Evolutionary conservation across 192 early-diverging fungal genomes (phyloP), one percentile per base, ranked within the genome.

Genomic region (Umbelopsis sp.): DNA sequence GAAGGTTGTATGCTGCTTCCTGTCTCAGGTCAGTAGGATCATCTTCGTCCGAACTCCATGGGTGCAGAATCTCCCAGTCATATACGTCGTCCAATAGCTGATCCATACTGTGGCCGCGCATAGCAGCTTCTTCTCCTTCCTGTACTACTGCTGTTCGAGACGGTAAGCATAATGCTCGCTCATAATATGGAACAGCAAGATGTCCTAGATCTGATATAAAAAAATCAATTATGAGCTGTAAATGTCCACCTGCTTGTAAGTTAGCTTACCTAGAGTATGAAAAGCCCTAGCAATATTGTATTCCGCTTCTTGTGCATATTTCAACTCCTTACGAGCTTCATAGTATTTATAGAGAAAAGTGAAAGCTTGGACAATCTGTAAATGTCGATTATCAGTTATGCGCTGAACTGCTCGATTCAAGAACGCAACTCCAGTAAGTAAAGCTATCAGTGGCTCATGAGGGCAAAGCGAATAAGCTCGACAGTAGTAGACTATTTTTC

Each of bases 1-100:
- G 85, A 66, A 98, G 77, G 69, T 99, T 99, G 77, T 96, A 98
- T 23, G 96, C 97, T 0, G 93, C 92, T 73, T 98, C 97, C 25
- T 84, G 66, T 66, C 81, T 87, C 52, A 96, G 65, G 45, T 88
- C 82, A 27, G 81, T 87, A 12, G 69, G 64, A 52, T 84, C 82
- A 13, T 90, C 83, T n/a, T 77, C 72, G 12, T 64, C 66, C 1
- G 25, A 50, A 3, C 64, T 37, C 30, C 68, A 70, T 22, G 55
- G 73, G 20, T 66, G 64, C 12, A 33, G 58, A 13, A 68, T 45
- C 30, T 70, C 55, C 71, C 64, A 76, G 2, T n/a, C 46, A 33
- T 74, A 76, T 2, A 77, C 61, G 9, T 55, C 64, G 4, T 77
- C 70, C 46, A 77, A 45, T 15, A 68, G 23, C 4, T 49, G 47